These are phyloP conservation scores for Capsicum baccatum DNA, from an alignment of 257 asterid species.

Conservation along the genomic window DNA sequence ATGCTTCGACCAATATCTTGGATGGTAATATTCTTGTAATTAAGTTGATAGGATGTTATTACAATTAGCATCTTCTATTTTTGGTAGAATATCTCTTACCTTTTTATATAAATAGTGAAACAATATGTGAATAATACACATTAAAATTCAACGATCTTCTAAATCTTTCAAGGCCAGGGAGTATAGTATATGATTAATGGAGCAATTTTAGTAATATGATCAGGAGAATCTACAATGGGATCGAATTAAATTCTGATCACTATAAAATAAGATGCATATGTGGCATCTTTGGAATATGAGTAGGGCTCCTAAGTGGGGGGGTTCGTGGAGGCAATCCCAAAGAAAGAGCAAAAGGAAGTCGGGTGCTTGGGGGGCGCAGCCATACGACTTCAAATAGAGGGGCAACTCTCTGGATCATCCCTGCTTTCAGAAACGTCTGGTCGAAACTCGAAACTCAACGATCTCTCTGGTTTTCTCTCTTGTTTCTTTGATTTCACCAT, in stretches of 20 bases:
- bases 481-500: background rate
- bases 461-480: background rate
- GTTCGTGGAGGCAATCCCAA: background rate
- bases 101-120: too few relatives aligned
- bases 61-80: too few relatives aligned
- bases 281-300: background rate
- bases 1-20: background rate
- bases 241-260: background rate
- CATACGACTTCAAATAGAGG: background rate
- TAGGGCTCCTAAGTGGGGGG: background rate
- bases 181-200: too few relatives aligned
- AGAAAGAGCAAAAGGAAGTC: background rate
- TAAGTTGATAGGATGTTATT: too few relatives aligned
- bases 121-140: too few relatives aligned
- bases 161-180: too few relatives aligned
- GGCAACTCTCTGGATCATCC: background rate
- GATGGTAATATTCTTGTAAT: too few relatives aligned
- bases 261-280: background rate
- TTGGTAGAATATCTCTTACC: too few relatives aligned
- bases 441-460: background rate
- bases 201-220: background rate
- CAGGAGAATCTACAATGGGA: background rate
- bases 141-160: too few relatives aligned
- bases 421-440: background rate
- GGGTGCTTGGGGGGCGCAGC: background rate